Conservation (phyloP, 2,329 filamentous ascomycete species). For the Arthrinium phaeospermum region DNA sequence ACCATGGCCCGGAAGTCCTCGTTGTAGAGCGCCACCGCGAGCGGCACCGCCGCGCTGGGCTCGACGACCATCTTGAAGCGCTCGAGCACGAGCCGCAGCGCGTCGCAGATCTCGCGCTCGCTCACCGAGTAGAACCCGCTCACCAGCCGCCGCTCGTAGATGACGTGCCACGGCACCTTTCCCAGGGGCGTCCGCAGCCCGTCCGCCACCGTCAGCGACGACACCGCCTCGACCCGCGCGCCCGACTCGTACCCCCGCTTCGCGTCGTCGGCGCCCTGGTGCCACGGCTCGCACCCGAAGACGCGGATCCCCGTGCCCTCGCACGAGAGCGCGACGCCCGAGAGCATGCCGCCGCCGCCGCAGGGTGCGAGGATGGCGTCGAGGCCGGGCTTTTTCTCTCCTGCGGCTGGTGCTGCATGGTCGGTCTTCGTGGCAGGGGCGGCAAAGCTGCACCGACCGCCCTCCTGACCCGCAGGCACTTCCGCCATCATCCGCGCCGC, state of each 20-base stretch:
- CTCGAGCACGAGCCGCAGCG: slow-evolving; percentile 81
- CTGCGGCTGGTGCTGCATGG: slow-evolving; percentile 22
- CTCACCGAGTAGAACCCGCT: slow-evolving; percentile 73
- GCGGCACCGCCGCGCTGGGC: slow-evolving; percentile 81
- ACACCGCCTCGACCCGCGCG: slow-evolving; percentile 69
- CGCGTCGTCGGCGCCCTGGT: slow-evolving; percentile 84
- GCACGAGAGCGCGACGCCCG: slow-evolving; percentile 79
- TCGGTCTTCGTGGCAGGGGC: slow-evolving; percentile 25
- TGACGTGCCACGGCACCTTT: slow-evolving; percentile 74
- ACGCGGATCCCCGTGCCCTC: slow-evolving; percentile 74
- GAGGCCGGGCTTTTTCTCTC: slow-evolving; percentile 45
- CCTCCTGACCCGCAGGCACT: slow-evolving; percentile 24
- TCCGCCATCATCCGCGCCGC: slow-evolving; percentile 58
- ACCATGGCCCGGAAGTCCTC: slow-evolving; percentile 80
- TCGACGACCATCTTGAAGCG: slow-evolving; percentile 90
- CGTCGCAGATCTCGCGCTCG: slow-evolving; percentile 80
- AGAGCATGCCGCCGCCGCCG: slow-evolving; percentile 87
- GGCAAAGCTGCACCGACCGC: slow-evolving; percentile 18
- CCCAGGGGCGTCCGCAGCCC: slow-evolving; percentile 87
- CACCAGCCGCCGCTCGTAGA: slow-evolving; percentile 75
- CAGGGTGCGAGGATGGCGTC: slow-evolving; percentile 82
- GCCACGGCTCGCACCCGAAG: slow-evolving; percentile 86
- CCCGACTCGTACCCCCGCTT: slow-evolving; percentile 71
- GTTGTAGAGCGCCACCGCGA: slow-evolving; percentile 84
- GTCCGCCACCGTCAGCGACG: slow-evolving; percentile 83